Evolutionary conservation across 73 alveolate species (phyloP).

Genomic region (Tetrahymena thermophila): DNA sequence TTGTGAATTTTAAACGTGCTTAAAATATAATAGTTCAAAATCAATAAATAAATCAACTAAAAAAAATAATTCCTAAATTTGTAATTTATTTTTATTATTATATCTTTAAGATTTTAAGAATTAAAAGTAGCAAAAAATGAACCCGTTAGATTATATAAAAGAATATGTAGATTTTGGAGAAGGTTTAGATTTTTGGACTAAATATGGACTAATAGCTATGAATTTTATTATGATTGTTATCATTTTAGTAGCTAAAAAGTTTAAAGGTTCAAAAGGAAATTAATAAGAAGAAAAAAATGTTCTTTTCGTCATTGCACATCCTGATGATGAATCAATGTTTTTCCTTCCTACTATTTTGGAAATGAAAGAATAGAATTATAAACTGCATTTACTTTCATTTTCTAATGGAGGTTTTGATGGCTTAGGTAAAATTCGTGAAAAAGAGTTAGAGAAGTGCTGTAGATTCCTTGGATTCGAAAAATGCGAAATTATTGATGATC

Average conservation of each 20-base stretch:
- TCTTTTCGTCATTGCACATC: constrained; percentile 87
- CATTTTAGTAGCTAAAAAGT: constrained; percentile 2
- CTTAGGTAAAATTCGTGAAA: constrained; percentile 75
- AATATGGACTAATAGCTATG: constrained; percentile 23
- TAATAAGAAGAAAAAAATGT: constrained; percentile 45
- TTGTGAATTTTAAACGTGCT: neutral
- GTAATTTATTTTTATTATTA: too few relatives aligned
- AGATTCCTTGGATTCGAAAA: constrained; percentile 50
- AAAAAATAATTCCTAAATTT: too few relatives aligned
- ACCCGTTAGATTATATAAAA: neutral
- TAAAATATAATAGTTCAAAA: neutral
- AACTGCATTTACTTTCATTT: constrained; percentile 66
- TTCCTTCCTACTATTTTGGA: constrained; percentile 77
- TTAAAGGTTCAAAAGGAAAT: neutral
- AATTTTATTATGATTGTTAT: constrained; percentile 27
- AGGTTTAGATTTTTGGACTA: constrained; percentile 5
- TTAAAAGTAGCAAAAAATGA: neutral
- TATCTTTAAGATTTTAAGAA: too few relatives aligned
- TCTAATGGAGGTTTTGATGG: constrained; percentile 82
- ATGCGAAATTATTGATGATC: constrained; percentile 54
- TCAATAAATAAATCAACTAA: neutral
- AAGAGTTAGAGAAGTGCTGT: constrained; percentile 72
- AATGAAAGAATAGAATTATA: constrained; percentile 36
- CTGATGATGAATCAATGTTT: constrained; percentile 96
- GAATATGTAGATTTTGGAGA: constrained; percentile 10